phyloP scores from a whole-genome alignment of 441 rosid genomes.

The Erysimum cheiri region DNA sequence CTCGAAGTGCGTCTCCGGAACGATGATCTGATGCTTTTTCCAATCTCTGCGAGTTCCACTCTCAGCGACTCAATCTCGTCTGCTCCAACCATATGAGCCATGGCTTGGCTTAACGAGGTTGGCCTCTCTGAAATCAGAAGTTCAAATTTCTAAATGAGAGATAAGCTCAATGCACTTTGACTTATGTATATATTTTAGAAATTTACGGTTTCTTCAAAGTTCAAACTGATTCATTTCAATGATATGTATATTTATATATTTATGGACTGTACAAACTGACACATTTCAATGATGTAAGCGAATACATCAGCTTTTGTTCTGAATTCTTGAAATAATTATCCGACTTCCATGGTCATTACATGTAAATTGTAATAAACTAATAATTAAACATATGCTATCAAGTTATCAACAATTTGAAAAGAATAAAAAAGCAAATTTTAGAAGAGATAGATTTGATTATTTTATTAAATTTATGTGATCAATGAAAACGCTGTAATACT shows the following conservation, averaged over 20 bases:
- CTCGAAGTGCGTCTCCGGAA: constrained; percentile 47
- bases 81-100: constrained; percentile 52
- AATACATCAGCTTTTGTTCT: constrained; percentile 41
- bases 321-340: constrained; percentile 23
- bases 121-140: constrained; percentile 18
- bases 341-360: constrained; percentile 1
- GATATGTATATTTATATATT: constrained; percentile 9
- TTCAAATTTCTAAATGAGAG: constrained; percentile 11
- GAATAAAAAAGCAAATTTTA: neutral
- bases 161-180: constrained; percentile 16
- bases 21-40: constrained; percentile 64
- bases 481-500: constrained; percentile 10
- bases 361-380: constrained; percentile 21
- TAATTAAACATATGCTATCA: constrained; percentile 27
- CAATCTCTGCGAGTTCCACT: constrained; percentile 53
- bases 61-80: constrained; percentile 59
- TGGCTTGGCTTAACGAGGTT: constrained; percentile 35
- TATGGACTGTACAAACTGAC: constrained; percentile 12
- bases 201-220: neutral
- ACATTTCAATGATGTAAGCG: constrained; percentile 48
- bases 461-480: neutral
- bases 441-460: neutral
- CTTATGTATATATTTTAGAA: neutral
- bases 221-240: constrained; percentile 27
- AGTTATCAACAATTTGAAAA: too few relatives aligned